Base-by-base conservation (phyloP, 1,139 yeast genomes). In the Wickerhamomyces sp. region DNA sequence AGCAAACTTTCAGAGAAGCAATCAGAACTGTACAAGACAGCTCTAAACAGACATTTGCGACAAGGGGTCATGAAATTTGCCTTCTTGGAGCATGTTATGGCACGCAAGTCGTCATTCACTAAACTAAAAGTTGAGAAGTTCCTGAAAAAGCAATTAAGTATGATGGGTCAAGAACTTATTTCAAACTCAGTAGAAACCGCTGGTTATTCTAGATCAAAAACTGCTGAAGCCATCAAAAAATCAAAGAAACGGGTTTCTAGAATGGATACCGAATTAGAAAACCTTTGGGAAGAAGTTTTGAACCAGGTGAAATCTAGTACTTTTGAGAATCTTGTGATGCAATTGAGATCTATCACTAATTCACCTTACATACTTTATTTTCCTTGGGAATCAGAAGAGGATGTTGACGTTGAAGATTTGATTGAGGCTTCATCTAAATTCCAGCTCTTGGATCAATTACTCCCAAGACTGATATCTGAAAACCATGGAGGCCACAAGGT, bases 301-400 rank as follows among this genome's bases (percentile, higher is more conserved):
- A 56, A 56, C 29, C 69, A 66, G 41, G 55, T 68, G 12, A 51
- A 59, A 18, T 55, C 58, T 33, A 78, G 77, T 48, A 67, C 67
- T 37, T 65, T 87, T 36, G 81, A 76, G 46, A 87, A 86, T 53
- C 55, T 78, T 52, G 68, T 85, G 61, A 86, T 90, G 85, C 97
- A 89, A 58, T 67, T 89, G 38, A 70, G 98, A 37, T 78, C 81
- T 46, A 76, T 86, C 7, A 89, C 96, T 52, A 83, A 88, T 52
- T 82, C 96, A 0, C 96, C 97, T 0, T 84, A 83, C 55, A 62
- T 85, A 35, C 87, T 83, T 55, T 87, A 81, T 61, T 85, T 81
- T 48, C 97, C 97, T 0, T 87, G 86, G 72, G 64, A 71, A 14
- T 62, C 64, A 25, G 62, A 52, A 28, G 48, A 59, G 15, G 74